phyloP scores from a whole-genome alignment of 139 green algal species.

The Tetradesmus lagerheimii region DNA sequence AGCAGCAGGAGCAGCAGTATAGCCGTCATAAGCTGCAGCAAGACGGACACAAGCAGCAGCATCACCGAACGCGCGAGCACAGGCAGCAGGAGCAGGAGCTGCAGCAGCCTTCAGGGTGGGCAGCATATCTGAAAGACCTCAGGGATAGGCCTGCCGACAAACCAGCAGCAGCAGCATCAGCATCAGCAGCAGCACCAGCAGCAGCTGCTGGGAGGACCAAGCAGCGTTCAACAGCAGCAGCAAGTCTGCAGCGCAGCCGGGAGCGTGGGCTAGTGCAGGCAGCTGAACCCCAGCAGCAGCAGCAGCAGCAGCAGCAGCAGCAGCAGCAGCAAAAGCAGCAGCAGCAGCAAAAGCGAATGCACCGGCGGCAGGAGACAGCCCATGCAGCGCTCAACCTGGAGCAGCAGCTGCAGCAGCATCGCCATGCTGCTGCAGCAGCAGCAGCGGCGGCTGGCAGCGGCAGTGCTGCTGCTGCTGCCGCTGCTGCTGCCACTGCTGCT shows the following conservation, averaged over 20 bases:
- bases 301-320: background rate
- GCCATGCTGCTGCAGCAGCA: background rate
- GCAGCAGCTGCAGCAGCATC: background rate
- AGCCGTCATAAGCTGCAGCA: too few species aligned
- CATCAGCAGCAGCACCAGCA: background rate
- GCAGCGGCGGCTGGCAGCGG: background rate
- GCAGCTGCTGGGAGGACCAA: background rate
- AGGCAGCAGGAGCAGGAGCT: conserved; percentile 8
- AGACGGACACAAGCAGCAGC: too few species aligned
- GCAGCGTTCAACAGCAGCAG: too few species aligned
- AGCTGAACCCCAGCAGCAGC: background rate
- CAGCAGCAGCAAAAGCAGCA: too few species aligned
- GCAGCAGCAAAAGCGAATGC: too few species aligned
- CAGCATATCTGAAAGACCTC: background rate
- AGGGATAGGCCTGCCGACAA: background rate
- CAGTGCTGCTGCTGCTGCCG: background rate
- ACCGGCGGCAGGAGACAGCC: too few species aligned
- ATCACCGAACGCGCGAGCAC: background rate
- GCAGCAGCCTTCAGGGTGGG: background rate
- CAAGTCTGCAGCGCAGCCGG: too few species aligned
- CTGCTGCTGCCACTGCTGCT: background rate
- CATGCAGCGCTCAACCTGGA: background rate
- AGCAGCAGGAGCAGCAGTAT: too few species aligned
- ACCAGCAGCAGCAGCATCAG: conserved; percentile 1
- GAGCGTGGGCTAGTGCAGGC: too few species aligned